A percentile compares a stretch with the other conserved stretches of the same genome.
phyloP scores from a whole-genome alignment of 768 basidiomycete species.

The Collybia sp. region DNA sequence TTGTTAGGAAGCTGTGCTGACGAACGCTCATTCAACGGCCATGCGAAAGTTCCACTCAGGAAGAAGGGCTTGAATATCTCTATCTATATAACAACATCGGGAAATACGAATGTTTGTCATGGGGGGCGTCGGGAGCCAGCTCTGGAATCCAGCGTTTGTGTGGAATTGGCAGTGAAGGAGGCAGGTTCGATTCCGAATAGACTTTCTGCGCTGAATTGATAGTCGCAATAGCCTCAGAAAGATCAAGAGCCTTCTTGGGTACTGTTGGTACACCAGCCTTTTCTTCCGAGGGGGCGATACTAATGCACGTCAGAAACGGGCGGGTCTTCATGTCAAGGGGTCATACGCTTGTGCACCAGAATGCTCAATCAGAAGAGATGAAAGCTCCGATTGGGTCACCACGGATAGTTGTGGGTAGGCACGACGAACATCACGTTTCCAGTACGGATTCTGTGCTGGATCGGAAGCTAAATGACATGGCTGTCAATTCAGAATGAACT shows the following conservation, averaged over 20 bases:
- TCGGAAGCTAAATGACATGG: conserved; percentile 60
- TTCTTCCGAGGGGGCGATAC: conserved; percentile 48
- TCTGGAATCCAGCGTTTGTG: conserved; percentile 74
- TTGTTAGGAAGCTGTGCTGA: no score
- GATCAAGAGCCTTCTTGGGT: conserved; percentile 44
- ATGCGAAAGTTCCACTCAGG: no score
- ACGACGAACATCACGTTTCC: conserved; percentile 92
- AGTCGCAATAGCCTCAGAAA: conserved; percentile 68
- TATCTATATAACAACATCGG: conserved; percentile 70
- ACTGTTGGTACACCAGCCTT: conserved; percentile 41
- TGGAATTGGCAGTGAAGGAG: conserved; percentile 67
- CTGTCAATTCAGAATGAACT: conserved; percentile 3
- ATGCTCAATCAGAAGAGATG: conserved; percentile 77
- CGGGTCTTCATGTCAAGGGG: not conserved
- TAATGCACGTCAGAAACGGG: conserved; percentile 15
- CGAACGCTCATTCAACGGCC: no score
- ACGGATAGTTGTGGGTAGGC: conserved; percentile 90
- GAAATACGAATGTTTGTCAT: conserved; percentile 78
- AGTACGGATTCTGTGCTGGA: conserved; percentile 87
- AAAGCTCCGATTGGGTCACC: conserved; percentile 79
- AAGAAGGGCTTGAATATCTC: not conserved
- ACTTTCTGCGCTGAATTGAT: conserved; percentile 52
- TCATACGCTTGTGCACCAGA: conserved; percentile 63
- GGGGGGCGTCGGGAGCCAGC: conserved; percentile 73
- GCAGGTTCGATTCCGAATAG: conserved; percentile 61